Evolutionary conservation across 805 yeast genomes (phyloP), one percentile per base, ranked within the genome.

Genomic region (Lachancea nothofagi): DNA sequence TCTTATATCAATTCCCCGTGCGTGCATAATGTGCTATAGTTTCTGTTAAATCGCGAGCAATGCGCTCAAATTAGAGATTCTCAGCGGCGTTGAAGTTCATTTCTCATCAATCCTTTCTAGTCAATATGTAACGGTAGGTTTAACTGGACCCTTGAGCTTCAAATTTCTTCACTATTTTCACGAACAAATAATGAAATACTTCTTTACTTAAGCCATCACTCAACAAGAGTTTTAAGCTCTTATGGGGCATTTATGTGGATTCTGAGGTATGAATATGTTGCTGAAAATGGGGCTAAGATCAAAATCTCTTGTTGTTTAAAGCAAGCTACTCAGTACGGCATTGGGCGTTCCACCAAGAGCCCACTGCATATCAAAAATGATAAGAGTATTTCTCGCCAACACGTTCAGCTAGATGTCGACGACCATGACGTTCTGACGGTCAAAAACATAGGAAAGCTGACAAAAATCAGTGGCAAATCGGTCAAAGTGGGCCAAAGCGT

Each of bases 371-470:
- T 59, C n/a, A 57, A 57, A 28, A 55, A 57, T 38, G 64, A 60
- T 33, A 60, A 59, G 31, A 58, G 63, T 34, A 55, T 60, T 33
- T 60, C 65, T 2, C 47, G 65, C 20, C 46, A 56, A 20, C 65
- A 60, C 37, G 33, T 60, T 5, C 36, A 38, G 12, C 20, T 57
- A 2, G 28, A 33, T 22, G 27, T 36, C 18, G 36, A 28, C 12
- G 40, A 42, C 3, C n/a, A 18, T 5, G 25, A 12, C 36, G 15
- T 14, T 15, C 26, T 43, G 1, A 19, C 10, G n/a, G 34, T 53
- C 12, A 29, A 35, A 2, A 58, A 57, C 37, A 41, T 35, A n/a
- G 64, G 65, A 3, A 57, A 58, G 40, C 33, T 59, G 21, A 59
- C 64, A 1, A 48, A 41, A n/a, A 33, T 49, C 20, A 35, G 45